A percentile compares a stretch with the other conserved stretches of the same genome.
Evolutionary conservation across 2,329 filamentous ascomycete genomes (phyloP).

Genomic region (Aureobasidium sp.): DNA sequence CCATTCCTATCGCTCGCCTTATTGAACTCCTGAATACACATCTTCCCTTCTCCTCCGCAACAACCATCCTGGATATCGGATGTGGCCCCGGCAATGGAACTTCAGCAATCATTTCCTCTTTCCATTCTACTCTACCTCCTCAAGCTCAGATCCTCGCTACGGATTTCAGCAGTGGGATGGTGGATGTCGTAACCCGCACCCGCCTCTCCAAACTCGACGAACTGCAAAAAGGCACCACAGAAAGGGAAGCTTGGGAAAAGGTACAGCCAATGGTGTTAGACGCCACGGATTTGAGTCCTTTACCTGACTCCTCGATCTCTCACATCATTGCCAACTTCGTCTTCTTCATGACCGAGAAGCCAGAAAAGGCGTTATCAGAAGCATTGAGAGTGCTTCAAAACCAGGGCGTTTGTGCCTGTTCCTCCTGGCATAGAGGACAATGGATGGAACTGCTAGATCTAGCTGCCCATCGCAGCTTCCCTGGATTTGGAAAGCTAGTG

Average conservation of each 20-base stretch:
- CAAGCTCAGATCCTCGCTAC: constrained; percentile 17
- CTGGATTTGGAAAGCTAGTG: constrained; percentile 11
- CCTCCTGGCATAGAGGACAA: constrained; percentile 21
- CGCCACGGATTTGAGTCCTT: constrained; percentile 21
- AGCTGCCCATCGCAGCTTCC: constrained; percentile 13
- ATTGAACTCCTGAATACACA: constrained; percentile 19
- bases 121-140: constrained; percentile 16
- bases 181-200: constrained; percentile 16
- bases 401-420: constrained; percentile 19
- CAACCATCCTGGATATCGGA: constrained; percentile 24
- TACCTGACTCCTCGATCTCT: constrained; percentile 17
- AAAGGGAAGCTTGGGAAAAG: not conserved
- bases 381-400: constrained; percentile 18
- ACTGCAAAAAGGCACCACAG: not conserved
- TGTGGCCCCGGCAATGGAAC: constrained; percentile 24
- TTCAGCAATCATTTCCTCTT: constrained; percentile 17
- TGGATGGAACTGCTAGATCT: constrained; percentile 22
- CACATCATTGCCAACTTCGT: constrained; percentile 25
- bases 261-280: constrained; percentile 17
- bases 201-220: constrained; percentile 5
- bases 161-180: constrained; percentile 25
- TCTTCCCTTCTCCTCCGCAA: constrained; percentile 20
- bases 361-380: constrained; percentile 20
- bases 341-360: constrained; percentile 24
- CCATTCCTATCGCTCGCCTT: constrained; percentile 17